phyloP scores from a whole-genome alignment of 2,329 filamentous ascomycete genomes.

The Aspergillus novofumigatus region DNA sequence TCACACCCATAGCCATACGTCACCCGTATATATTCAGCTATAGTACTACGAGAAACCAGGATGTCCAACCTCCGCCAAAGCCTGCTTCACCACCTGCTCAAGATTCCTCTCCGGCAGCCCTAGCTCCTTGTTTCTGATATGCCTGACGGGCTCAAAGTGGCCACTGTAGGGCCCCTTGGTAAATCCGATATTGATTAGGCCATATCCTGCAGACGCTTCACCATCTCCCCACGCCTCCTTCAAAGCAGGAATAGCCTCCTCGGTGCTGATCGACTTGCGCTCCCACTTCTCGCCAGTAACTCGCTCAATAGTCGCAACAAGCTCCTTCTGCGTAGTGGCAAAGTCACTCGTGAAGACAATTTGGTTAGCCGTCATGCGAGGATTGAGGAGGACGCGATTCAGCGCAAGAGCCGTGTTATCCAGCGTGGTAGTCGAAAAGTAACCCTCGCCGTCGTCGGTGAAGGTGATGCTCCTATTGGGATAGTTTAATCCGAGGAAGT shows the following conservation, averaged over 20 bases:
- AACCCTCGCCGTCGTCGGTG: constrained; percentile 5
- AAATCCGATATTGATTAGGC: constrained; percentile 9
- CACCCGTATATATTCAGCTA: neutral
- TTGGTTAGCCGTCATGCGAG: constrained; percentile 7
- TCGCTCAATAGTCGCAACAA: constrained; percentile 9
- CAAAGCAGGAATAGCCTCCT: constrained; percentile 2
- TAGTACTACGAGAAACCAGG: neutral
- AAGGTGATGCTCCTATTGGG: constrained; percentile 3
- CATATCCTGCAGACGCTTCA: constrained; percentile 5
- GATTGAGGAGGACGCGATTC: constrained; percentile 6
- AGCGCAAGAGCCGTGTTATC: constrained; percentile 10
- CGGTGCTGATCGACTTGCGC: constrained; percentile 5
- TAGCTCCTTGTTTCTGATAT: constrained; percentile 5
- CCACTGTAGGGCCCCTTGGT: constrained; percentile 6
- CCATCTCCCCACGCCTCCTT: constrained; percentile 3
- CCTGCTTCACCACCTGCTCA: constrained; percentile 7
- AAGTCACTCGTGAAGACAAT: constrained; percentile 13
- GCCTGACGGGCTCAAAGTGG: constrained; percentile 1
- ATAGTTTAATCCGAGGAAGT: constrained; percentile 8
- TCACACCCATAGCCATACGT: too few relatives aligned
- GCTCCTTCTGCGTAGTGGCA: constrained; percentile 9
- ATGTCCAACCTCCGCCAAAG: constrained; percentile 5
- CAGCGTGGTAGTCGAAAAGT: constrained; percentile 10
- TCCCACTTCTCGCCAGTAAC: constrained; percentile 8
- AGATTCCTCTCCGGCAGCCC: constrained; percentile 4